Percentiles rank a stretch among this genome's conserved stretches.
These are phyloP conservation scores for Dimocarpus longan DNA, from an alignment of 345 rosid species.

Conservation along the genomic window DNA sequence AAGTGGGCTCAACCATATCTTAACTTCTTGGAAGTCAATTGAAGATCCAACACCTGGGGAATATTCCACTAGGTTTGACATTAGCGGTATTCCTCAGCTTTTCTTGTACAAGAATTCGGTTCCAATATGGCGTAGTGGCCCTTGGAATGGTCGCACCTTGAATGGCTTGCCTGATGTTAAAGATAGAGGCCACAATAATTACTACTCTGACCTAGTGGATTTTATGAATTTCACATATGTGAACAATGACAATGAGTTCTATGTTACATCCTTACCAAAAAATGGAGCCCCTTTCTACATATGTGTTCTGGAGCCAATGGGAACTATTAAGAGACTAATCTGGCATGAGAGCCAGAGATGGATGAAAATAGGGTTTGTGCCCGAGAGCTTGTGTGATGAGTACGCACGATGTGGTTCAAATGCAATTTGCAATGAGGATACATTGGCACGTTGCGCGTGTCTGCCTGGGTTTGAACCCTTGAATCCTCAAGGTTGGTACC, in stretches of 20 bases:
- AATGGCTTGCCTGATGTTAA: neutral
- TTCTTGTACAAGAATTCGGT: neutral
- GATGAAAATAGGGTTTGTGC: neutral
- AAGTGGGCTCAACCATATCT: constrained; percentile 13
- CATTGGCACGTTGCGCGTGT: constrained; percentile 8
- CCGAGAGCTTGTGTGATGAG: constrained; percentile 27
- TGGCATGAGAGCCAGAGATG: constrained; percentile 24
- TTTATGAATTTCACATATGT: neutral
- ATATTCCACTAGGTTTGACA: neutral
- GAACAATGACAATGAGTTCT: no score
- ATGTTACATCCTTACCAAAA: no score
- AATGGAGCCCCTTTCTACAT: no score
- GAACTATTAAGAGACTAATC: no score
- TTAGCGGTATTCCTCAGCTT: neutral
- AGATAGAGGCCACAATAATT: neutral
- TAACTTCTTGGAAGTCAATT: constrained; percentile 35
- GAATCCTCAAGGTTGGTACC: neutral
- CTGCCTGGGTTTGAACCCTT: constrained; percentile 15
- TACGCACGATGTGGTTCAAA: constrained; percentile 24
- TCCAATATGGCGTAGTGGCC: constrained; percentile 11
- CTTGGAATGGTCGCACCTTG: constrained; percentile 14
- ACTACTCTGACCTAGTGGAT: neutral
- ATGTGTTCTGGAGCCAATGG: no score
- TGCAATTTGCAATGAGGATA: constrained; percentile 12
- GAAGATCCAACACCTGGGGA: constrained; percentile 27